These are phyloP conservation scores for Bruguiera hainesii DNA, from an alignment of 441 rosid genomes.

Conservation along the genomic window DNA sequence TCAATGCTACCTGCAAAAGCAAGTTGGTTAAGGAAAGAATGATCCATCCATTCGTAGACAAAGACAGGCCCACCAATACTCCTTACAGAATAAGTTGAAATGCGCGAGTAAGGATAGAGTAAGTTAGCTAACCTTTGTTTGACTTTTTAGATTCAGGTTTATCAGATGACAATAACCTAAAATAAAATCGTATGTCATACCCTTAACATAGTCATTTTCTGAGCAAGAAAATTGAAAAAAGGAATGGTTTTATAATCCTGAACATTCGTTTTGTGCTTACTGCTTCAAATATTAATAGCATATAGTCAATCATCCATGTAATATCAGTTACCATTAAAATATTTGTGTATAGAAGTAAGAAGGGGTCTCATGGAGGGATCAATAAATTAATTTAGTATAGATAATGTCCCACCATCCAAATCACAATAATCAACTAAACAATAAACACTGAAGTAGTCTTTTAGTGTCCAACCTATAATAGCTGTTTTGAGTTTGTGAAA, in stretches of 20 bases:
- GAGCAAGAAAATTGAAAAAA: background rate
- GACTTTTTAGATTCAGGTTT: background rate
- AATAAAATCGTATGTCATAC: background rate
- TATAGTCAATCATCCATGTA: background rate
- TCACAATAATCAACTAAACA: slow-evolving; percentile 12
- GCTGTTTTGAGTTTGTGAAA: slow-evolving; percentile 16
- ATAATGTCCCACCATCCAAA: slow-evolving; percentile 18
- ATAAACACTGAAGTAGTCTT: background rate
- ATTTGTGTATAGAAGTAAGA: background rate
- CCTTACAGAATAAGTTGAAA: background rate
- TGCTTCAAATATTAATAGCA: slow-evolving; percentile 17
- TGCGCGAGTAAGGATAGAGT: background rate
- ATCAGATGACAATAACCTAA: background rate
- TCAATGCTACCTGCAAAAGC: slow-evolving; percentile 26
- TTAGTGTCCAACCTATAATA: slow-evolving; percentile 22
- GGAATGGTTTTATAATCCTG: slow-evolving; percentile 3
- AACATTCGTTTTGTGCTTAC: slow-evolving; percentile 23
- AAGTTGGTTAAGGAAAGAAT: slow-evolving; percentile 16
- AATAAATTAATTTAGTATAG: slow-evolving; percentile 21
- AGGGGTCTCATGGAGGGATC: slow-evolving; percentile 10
- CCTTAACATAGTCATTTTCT: background rate
- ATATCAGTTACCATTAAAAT: too few relatives aligned
- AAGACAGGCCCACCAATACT: background rate
- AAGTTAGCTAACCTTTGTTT: background rate
- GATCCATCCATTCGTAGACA: slow-evolving; percentile 4